A percentile compares a stretch with the other conserved stretches of the same genome.
Evolutionary conservation across 1,139 yeast species (phyloP).

Genomic region (Kodamaea alishanica): DNA sequence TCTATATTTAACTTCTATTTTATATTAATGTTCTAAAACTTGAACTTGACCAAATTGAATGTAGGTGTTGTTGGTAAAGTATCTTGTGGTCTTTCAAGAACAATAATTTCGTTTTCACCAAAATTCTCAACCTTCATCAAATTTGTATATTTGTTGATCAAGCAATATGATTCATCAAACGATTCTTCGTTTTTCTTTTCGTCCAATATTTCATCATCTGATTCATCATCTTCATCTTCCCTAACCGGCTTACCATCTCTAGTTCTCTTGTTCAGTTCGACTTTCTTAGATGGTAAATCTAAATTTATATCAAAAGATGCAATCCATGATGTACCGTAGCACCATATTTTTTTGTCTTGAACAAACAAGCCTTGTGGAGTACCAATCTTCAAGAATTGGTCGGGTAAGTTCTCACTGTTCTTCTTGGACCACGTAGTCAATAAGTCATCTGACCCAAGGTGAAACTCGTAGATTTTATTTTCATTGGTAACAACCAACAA

Average conservation of each 20-base stretch:
- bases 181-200: slow-evolving; percentile 13
- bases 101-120: slow-evolving; percentile 55
- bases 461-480: slow-evolving; percentile 68
- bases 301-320: slow-evolving; percentile 66
- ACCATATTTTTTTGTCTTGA: slow-evolving; percentile 53
- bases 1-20: slow-evolving; percentile 1
- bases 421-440: slow-evolving; percentile 78
- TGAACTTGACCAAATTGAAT: slow-evolving; percentile 66
- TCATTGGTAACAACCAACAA: slow-evolving; percentile 70
- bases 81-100: slow-evolving; percentile 74
- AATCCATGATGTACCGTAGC: slow-evolving; percentile 87
- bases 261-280: slow-evolving; percentile 48
- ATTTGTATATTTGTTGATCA: slow-evolving; percentile 74
- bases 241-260: slow-evolving; percentile 60
- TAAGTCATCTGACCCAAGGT: slow-evolving; percentile 24
- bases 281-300: slow-evolving; percentile 49
- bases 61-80: slow-evolving; percentile 67
- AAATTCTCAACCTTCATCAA: slow-evolving; percentile 60
- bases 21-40: slow-evolving; percentile 32
- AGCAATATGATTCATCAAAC: slow-evolving; percentile 57
- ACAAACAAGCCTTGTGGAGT: slow-evolving; percentile 72
- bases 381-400: slow-evolving; percentile 56
- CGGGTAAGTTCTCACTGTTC: slow-evolving; percentile 74
- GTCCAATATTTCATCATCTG: slow-evolving; percentile 12
- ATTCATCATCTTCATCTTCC: slow-evolving; percentile 25